These are phyloP conservation scores for Haberlea rhodopensis DNA, from an alignment of 257 asterid species.

Conservation along the genomic window DNA sequence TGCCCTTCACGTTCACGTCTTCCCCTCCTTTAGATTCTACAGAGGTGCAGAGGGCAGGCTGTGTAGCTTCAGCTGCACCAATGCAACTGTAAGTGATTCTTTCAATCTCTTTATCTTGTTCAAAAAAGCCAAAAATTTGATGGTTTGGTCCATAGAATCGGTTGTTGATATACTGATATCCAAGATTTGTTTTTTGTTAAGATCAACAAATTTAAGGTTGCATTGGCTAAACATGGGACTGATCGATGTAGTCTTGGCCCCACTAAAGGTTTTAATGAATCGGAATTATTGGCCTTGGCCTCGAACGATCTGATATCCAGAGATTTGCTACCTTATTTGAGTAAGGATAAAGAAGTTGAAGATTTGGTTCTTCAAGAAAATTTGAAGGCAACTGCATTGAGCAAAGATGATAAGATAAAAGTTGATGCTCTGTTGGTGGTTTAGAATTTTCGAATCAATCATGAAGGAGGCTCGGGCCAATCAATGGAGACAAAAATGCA, in stretches of 20 bases:
- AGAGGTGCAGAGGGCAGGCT: constrained; percentile 76
- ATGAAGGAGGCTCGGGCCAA: constrained; percentile 13
- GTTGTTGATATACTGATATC: background rate
- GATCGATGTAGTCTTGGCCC: constrained; percentile 61
- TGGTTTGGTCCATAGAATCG: background rate
- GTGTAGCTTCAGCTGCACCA: constrained; percentile 94
- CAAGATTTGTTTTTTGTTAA: constrained; percentile 25
- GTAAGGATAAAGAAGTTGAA: constrained; percentile 27
- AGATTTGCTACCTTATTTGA: constrained; percentile 25
- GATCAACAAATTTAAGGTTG: constrained; percentile 93
- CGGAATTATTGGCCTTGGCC: constrained; percentile 73
- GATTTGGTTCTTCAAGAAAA: constrained; percentile 34
- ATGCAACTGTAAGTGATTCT: constrained; percentile 65
- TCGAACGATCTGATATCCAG: constrained; percentile 46
- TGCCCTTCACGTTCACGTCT: constrained; percentile 65
- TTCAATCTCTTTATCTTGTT: background rate
- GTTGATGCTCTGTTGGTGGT: constrained; percentile 52
- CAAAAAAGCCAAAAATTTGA: background rate
- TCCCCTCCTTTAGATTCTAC: constrained; percentile 90
- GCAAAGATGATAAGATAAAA: constrained; percentile 39
- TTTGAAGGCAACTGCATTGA: constrained; percentile 24
- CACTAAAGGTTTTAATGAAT: constrained; percentile 71
- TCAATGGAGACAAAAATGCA: no score
- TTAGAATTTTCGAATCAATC: constrained; percentile 25
- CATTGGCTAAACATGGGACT: constrained; percentile 67